Evolutionary conservation across 495 filamentous ascomycete species (phyloP).

Genomic region (Apiosordaria backusii): DNA sequence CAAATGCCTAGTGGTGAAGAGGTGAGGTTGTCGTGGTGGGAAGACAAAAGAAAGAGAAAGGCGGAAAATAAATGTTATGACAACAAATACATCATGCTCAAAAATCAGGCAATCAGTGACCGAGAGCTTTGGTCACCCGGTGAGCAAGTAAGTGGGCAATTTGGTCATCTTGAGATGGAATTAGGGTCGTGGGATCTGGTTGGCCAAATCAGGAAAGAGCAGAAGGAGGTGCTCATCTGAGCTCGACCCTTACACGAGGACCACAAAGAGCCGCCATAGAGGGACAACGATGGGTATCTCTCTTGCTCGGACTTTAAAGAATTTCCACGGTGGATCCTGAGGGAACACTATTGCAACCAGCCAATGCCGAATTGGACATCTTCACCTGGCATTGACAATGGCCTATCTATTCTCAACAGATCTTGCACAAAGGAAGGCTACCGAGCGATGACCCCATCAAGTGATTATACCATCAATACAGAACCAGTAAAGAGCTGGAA

Average conservation of each 20-base stretch:
- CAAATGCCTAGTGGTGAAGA: background rate
- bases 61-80: background rate
- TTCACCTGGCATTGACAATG: too few relatives aligned
- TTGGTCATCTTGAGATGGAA: background rate
- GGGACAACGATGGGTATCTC: background rate
- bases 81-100: background rate
- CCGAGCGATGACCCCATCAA: too few relatives aligned
- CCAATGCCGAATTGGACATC: too few relatives aligned
- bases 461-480: too few relatives aligned
- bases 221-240: background rate
- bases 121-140: background rate
- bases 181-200: background rate
- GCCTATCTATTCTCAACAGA: too few relatives aligned
- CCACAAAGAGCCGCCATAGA: background rate
- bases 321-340: background rate
- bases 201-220: background rate
- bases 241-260: background rate
- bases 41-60: background rate
- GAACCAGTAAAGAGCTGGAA: too few relatives aligned
- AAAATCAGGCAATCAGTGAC: background rate
- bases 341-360: background rate
- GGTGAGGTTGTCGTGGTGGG: background rate
- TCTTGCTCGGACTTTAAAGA: background rate
- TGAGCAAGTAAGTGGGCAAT: background rate
- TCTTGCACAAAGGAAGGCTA: too few relatives aligned